Conservation (phyloP, 148 eudicot species). For the Camellia lanceoleosa region DNA sequence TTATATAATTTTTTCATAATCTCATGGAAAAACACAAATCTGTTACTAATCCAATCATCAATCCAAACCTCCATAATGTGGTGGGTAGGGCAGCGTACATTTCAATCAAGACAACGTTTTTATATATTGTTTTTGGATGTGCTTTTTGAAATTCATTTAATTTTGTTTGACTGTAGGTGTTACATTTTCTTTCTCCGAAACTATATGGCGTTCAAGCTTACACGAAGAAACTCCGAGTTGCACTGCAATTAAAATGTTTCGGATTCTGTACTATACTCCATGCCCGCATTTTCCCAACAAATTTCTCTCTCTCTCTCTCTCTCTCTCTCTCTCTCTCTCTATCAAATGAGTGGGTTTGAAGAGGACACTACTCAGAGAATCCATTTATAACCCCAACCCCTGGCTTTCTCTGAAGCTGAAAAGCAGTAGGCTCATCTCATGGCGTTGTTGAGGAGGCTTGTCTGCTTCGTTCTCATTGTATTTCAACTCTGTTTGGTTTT, state of each 20-base stretch:
- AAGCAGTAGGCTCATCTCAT: not conserved
- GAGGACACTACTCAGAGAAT: not conserved
- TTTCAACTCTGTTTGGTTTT: not conserved
- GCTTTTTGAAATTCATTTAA: too few species aligned
- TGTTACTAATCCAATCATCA: too few species aligned
- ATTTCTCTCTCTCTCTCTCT: not conserved
- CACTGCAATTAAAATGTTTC: not conserved
- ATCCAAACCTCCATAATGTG: too few species aligned
- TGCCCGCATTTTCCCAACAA: not conserved
- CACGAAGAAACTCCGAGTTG: not conserved
- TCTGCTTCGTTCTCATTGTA: not conserved
- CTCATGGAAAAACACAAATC: too few species aligned
- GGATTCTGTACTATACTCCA: constrained; percentile 11
- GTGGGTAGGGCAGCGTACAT: too few species aligned
- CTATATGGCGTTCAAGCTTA: too few species aligned
- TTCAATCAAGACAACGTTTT: too few species aligned
- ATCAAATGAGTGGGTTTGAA: not conserved
- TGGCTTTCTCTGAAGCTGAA: not conserved
- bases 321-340: constrained; percentile 9
- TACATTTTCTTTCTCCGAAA: too few species aligned
- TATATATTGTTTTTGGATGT: too few species aligned
- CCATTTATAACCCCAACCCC: not conserved
- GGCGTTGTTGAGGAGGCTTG: not conserved
- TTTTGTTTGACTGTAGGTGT: too few species aligned
- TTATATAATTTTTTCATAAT: too few species aligned